Evolutionary conservation across 352 stramenopile species (phyloP), one percentile per base, ranked within the genome.

Genomic region (Sclerospora graminicola): DNA sequence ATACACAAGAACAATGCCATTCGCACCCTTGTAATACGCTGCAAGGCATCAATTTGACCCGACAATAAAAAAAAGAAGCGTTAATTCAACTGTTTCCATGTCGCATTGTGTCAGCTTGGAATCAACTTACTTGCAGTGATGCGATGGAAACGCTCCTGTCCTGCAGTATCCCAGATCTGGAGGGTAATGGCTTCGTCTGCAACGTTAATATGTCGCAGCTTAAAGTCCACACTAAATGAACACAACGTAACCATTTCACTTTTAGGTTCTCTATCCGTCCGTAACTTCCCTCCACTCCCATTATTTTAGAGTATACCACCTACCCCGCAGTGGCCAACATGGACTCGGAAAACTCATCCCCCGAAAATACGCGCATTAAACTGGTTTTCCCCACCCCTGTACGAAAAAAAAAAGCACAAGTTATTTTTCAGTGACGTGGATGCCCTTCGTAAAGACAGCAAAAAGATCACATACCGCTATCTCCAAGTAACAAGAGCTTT

Each of bases 81-180:
- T 69, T 35, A 70, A 29, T 16, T 20, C 2, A 35, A 14, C 30
- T 20, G 8, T 15, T 13, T 33, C 28, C 8, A 2, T 33, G 5
- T 1, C 30, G 13, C 16, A 16, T 35, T 16, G 30, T 35, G 5
- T 6, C 9, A 15, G n/a, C 2, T 3, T 20, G 1, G 7, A 16
- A 8, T 20, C n/a, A 43, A 82, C 75, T 48, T 80, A 92, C 80
- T 94, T 2, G 80, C 69, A 45, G 90, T 97, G 53, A 97, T 97
- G 11, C 89, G 83, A 46, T 96, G 83, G 54, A 97, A 97, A 24
- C 83, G 84, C 49, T 97, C 90, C 56, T 97, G 88, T 19, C 90
- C 90, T 13, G 90, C 89, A 10, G 90, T 97, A 62, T 97, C 90
- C 90, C 90, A 97, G 37, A 97, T 94, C 59, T 97, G 90, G 33